A percentile compares a stretch with the other conserved stretches of the same genome.
Evolutionary conservation across 1,284 basidiomycete species (phyloP).

Genomic region (Rhodotorula sp.): DNA sequence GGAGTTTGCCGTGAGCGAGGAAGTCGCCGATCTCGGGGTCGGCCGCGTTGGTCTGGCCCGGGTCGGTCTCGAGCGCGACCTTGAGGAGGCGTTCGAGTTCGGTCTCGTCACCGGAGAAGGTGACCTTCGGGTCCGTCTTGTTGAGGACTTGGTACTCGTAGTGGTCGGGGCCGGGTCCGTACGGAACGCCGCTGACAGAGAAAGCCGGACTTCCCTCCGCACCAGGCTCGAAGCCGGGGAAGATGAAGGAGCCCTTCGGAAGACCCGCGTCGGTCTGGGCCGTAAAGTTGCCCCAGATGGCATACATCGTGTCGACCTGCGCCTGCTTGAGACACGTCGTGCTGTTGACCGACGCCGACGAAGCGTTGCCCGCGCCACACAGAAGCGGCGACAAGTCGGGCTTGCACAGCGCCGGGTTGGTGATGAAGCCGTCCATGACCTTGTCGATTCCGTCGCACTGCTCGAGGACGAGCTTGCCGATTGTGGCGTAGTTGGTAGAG

Average conservation of each 20-base stretch:
- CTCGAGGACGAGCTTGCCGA: slow-evolving; percentile 37
- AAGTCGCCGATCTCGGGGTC: slow-evolving; percentile 37
- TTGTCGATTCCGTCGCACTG: slow-evolving; percentile 47
- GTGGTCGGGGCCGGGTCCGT: slow-evolving; percentile 13
- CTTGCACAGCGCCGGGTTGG: slow-evolving; percentile 35
- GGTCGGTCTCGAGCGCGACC: slow-evolving; percentile 7
- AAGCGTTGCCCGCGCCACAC: slow-evolving; percentile 23
- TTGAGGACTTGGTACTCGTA: slow-evolving; percentile 29
- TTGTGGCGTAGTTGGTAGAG: slow-evolving; percentile 27
- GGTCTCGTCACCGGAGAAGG: slow-evolving; percentile 16
- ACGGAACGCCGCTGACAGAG: slow-evolving; percentile 28
- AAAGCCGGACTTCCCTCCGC: slow-evolving; percentile 24
- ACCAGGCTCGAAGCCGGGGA: slow-evolving; percentile 38
- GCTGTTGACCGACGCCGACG: slow-evolving; percentile 3
- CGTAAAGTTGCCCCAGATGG: slow-evolving; percentile 28
- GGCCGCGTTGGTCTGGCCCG: slow-evolving; percentile 37
- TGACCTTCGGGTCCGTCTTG: slow-evolving; percentile 12
- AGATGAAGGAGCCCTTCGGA: slow-evolving; percentile 27
- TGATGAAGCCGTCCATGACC: slow-evolving; percentile 44
- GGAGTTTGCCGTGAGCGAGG: slow-evolving; percentile 40
- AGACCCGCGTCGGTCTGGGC: background rate
- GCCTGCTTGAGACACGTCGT: slow-evolving; percentile 29
- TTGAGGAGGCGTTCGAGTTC: slow-evolving; percentile 9
- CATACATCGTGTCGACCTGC: slow-evolving; percentile 37
- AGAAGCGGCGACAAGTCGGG: slow-evolving; percentile 34